Evolutionary conservation across 2,329 filamentous ascomycete genomes (phyloP).

Genomic region (Aureobasidium sp.): DNA sequence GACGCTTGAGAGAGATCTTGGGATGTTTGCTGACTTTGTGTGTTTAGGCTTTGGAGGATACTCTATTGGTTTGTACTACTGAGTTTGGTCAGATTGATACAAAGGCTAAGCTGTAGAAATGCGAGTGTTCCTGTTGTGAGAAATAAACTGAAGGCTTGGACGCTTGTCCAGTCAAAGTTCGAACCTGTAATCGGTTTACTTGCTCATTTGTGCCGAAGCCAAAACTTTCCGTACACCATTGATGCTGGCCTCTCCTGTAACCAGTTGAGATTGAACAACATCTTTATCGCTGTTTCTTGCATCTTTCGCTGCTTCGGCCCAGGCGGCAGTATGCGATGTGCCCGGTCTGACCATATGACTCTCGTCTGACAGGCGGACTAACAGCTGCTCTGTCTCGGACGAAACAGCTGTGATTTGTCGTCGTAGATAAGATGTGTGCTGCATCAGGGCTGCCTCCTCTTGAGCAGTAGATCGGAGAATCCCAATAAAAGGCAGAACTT

Average conservation of each 20-base stretch:
- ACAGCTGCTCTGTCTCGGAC: slow-evolving; percentile 20
- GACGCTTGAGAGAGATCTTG: too few species aligned
- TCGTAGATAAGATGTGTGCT: slow-evolving; percentile 23
- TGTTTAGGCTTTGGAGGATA: slow-evolving; percentile 24
- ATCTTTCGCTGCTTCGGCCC: background rate
- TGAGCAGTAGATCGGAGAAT: slow-evolving; percentile 18
- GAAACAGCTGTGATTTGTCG: slow-evolving; percentile 22
- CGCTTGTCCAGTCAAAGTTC: background rate
- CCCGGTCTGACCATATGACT: slow-evolving; percentile 25
- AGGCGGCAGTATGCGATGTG: slow-evolving; percentile 3
- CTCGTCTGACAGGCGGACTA: slow-evolving; percentile 26
- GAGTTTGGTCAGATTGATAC: slow-evolving; percentile 20
- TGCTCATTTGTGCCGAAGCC: background rate
- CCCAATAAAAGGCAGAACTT: slow-evolving; percentile 22
- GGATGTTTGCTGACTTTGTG: background rate
- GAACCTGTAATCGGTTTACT: background rate
- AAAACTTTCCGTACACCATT: background rate
- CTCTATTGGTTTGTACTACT: slow-evolving; percentile 30
- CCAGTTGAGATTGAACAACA: background rate
- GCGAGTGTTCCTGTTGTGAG: background rate
- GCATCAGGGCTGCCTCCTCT: slow-evolving; percentile 20
- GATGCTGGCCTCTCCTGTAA: background rate
- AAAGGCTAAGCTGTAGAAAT: slow-evolving; percentile 2
- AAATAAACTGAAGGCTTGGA: background rate
- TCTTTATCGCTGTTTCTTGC: background rate